Percentiles rank a stretch among this genome's conserved stretches.
Conservation (phyloP, 164 flowering plant genomes). For the Brasenia schreberi region DNA sequence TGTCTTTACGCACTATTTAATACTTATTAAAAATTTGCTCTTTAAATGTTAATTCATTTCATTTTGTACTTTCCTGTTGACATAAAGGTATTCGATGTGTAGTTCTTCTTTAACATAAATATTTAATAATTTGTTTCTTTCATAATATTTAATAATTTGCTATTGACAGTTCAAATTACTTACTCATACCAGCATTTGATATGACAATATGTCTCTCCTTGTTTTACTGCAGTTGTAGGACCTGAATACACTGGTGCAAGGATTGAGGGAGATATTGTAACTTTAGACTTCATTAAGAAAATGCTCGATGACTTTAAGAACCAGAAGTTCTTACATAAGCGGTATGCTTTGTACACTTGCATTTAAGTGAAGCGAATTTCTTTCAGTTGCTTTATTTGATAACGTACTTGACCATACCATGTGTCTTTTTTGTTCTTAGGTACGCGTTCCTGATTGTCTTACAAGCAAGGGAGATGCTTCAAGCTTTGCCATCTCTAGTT, state of each 20-base stretch:
- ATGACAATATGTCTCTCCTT: background rate
- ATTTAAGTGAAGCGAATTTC: too few species aligned
- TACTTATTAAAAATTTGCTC: too few species aligned
- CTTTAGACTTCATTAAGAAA: conserved; percentile 86
- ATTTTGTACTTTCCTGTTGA: too few species aligned
- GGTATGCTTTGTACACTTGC: conserved; percentile 26
- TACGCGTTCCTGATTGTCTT: conserved; percentile 88
- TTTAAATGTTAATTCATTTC: too few species aligned
- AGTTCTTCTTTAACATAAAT: too few species aligned
- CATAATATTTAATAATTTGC: too few species aligned
- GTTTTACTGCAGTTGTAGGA: conserved; percentile 56
- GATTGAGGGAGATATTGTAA: conserved; percentile 81
- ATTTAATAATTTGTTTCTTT: too few species aligned
- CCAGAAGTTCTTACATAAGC: conserved; percentile 68
- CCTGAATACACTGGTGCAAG: conserved; percentile 92
- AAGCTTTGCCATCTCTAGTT: conserved; percentile 76
- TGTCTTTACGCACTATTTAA: too few species aligned
- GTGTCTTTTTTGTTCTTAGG: conserved; percentile 19
- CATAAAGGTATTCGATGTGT: too few species aligned
- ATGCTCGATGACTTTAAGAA: conserved; percentile 97
- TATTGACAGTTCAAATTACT: too few species aligned
- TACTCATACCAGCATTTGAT: background rate
- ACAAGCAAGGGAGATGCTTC: conserved; percentile 74
- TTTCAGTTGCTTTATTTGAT: too few species aligned
- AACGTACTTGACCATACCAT: too few species aligned